Conservation (phyloP, 116 monocot genomes). For the Trichopus zeylanicus region DNA sequence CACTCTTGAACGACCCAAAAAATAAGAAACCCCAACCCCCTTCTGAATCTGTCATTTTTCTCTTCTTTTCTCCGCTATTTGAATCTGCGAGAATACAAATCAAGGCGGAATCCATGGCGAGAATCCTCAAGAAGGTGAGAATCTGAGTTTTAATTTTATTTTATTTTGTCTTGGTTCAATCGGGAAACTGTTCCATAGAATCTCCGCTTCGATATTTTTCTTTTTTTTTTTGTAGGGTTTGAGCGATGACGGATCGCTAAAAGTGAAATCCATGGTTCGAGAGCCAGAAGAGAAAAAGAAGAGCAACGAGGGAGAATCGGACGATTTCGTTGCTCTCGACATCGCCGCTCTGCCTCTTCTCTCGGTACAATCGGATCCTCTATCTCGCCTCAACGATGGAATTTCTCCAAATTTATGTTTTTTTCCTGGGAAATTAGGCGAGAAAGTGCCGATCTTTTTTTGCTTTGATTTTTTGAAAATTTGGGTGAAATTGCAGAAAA, state of each 20-base stretch:
- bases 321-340: background rate
- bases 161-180: too few relatives aligned
- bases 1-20: too few relatives aligned
- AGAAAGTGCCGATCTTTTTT: background rate
- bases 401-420: background rate
- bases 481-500: background rate
- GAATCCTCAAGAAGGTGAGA: too few relatives aligned
- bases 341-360: conserved; percentile 2
- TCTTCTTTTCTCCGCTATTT: too few relatives aligned
- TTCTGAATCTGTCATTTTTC: too few relatives aligned
- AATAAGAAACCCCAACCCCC: too few relatives aligned
- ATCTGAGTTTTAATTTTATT: too few relatives aligned
- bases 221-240: background rate
- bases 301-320: background rate
- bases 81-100: too few relatives aligned
- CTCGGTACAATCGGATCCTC: background rate
- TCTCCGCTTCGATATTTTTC: background rate
- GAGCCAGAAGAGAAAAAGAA: background rate
- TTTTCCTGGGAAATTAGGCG: background rate
- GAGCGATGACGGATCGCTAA: too few relatives aligned
- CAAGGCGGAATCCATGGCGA: too few relatives aligned
- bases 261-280: background rate
- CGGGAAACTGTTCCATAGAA: too few relatives aligned
- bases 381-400: background rate
- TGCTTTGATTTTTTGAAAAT: background rate